phyloP scores from a whole-genome alignment of 2,329 filamentous ascomycete species.

The Fusarium robinianum region DNA sequence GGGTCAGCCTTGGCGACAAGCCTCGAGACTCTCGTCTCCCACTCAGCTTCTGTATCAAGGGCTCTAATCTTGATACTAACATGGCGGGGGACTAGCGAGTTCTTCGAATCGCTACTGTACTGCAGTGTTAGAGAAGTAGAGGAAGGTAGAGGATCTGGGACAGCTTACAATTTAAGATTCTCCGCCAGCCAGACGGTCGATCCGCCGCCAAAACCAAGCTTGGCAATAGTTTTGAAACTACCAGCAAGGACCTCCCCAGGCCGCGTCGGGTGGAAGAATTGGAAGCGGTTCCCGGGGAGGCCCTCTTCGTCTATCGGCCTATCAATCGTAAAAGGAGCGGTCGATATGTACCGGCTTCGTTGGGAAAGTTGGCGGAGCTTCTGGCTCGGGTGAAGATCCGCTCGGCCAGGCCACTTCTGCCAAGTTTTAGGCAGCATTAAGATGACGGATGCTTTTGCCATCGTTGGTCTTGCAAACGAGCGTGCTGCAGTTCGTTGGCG shows the following conservation, averaged over 20 bases:
- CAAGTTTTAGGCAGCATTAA: too few species aligned
- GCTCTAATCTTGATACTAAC: slow-evolving; percentile 28
- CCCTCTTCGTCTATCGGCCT: slow-evolving; percentile 28
- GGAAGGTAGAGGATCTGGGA: too few species aligned
- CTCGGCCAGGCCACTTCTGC: too few species aligned
- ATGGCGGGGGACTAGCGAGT: slow-evolving; percentile 4
- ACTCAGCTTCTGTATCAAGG: slow-evolving; percentile 13
- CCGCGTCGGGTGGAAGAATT: slow-evolving; percentile 20
- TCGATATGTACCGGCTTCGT: too few species aligned
- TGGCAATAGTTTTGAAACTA: slow-evolving; percentile 42
- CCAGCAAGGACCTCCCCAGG: slow-evolving; percentile 39
- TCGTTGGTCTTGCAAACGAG: too few species aligned
- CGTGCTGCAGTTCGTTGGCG: too few species aligned
- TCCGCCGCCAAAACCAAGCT: slow-evolving; percentile 43
- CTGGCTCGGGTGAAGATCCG: too few species aligned
- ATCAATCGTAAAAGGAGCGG: slow-evolving; percentile 1
- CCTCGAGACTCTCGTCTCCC: slow-evolving; percentile 11
- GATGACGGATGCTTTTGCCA: too few species aligned
- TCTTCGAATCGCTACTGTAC: slow-evolving; percentile 2
- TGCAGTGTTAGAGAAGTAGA: too few species aligned
- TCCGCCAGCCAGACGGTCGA: slow-evolving; percentile 47
- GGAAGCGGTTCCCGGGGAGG: slow-evolving; percentile 15
- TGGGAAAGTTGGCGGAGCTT: too few species aligned
- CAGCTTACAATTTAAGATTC: slow-evolving; percentile 24
- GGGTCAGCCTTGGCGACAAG: slow-evolving; percentile 20